Evolutionary conservation across 306 rosid species (phyloP).

Genomic region (Malus sieversii): DNA sequence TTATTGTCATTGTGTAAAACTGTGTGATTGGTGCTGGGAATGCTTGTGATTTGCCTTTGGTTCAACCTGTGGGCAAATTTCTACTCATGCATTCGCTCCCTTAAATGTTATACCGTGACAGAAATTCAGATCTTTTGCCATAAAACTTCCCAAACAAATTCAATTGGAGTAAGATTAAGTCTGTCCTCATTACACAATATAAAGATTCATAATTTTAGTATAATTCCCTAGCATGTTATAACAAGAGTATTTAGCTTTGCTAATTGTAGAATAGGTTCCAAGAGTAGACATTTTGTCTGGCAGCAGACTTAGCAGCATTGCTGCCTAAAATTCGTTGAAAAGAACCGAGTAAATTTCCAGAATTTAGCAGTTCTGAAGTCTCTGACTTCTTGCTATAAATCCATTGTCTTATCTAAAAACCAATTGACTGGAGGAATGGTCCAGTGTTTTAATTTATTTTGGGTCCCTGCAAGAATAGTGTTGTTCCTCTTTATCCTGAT

Average conservation of each 20-base stretch:
- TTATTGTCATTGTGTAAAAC: background rate
- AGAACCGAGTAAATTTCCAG: background rate
- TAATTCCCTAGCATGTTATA: background rate
- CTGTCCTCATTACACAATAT: background rate
- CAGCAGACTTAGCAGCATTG: background rate
- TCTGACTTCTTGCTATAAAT: background rate
- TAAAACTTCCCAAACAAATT: background rate
- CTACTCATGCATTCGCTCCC: background rate
- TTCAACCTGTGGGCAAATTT: slow-evolving; percentile 1
- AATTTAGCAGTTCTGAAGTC: background rate
- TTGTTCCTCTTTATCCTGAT: background rate
- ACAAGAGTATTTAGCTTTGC: background rate
- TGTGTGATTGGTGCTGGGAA: background rate
- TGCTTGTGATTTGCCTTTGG: slow-evolving; percentile 3
- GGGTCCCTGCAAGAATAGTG: background rate
- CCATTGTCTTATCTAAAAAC: background rate
- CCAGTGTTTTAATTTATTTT: background rate
- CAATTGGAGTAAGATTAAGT: background rate
- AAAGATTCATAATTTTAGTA: background rate
- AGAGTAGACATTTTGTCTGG: background rate
- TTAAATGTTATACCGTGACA: background rate
- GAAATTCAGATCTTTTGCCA: background rate
- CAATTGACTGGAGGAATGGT: background rate
- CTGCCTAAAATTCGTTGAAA: background rate
- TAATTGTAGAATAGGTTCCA: background rate